Evolutionary conservation across 257 asterid species (phyloP).

Genomic region (Fraxinus excelsior): DNA sequence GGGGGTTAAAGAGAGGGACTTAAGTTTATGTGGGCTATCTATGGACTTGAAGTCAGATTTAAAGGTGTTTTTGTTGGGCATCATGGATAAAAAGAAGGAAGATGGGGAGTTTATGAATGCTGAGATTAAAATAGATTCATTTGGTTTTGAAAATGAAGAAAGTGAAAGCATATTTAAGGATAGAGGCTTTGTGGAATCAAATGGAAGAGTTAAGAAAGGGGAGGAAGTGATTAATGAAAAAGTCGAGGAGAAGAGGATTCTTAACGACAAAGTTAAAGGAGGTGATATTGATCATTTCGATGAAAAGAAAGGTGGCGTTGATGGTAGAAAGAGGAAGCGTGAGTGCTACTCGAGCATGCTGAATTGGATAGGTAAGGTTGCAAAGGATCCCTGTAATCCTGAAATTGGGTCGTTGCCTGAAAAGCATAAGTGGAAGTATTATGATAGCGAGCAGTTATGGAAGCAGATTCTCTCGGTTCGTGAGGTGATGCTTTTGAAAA

Average conservation of each 20-base stretch:
- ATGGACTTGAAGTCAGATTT: slow-evolving; percentile 58
- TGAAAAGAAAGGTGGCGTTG: slow-evolving; percentile 27
- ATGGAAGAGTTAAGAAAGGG: slow-evolving; percentile 18
- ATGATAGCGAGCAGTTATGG: slow-evolving; percentile 59
- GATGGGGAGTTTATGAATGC: slow-evolving; percentile 24
- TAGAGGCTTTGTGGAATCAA: slow-evolving; percentile 24
- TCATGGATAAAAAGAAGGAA: slow-evolving; percentile 41
- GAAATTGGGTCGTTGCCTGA: slow-evolving; percentile 55
- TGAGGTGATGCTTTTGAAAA: slow-evolving; percentile 49
- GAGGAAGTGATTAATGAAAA: not conserved
- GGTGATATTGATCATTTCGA: slow-evolving; percentile 22
- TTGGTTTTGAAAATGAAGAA: slow-evolving; percentile 12
- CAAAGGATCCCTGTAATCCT: slow-evolving; percentile 67
- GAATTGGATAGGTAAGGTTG: slow-evolving; percentile 63
- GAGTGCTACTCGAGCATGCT: slow-evolving; percentile 44
- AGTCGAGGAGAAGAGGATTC: slow-evolving; percentile 15
- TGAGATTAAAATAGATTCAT: slow-evolving; percentile 29
- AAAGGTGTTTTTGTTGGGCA: slow-evolving; percentile 38
- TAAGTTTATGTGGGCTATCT: slow-evolving; percentile 25
- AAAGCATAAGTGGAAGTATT: slow-evolving; percentile 67
- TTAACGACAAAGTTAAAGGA: not conserved
- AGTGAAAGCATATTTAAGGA: slow-evolving; percentile 19
- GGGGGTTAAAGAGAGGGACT: slow-evolving; percentile 13
- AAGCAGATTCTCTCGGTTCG: slow-evolving; percentile 69
- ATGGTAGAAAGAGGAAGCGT: slow-evolving; percentile 59